Base-by-base conservation (phyloP, 805 yeast species). In the Kazachstania kunashirensis region DNA sequence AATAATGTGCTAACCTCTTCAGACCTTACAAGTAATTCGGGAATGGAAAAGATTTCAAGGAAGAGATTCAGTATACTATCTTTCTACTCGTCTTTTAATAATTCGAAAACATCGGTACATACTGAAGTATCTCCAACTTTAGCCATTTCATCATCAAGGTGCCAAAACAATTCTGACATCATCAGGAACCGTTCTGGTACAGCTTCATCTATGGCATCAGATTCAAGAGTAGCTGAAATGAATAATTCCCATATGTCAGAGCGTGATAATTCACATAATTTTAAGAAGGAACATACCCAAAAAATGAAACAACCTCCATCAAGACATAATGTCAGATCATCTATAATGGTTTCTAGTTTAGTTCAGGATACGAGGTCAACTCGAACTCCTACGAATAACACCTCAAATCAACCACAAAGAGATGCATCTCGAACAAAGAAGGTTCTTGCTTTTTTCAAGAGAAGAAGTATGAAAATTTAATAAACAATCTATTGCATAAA, bases 371-470 rank as follows among this genome's bases (percentile, higher is more conserved):
- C n/a, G n/a, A n/a, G n/a, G n/a, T n/a, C n/a, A n/a, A n/a, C n/a
- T n/a, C n/a, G n/a, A n/a, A n/a, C n/a, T n/a, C n/a, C n/a, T n/a
- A 25, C 24, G 18, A 37, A 34, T 7, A 23, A 20, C 24, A n/a
- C 21, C 24, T 6, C 13, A 10, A 10, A n/a, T 12, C 16, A 14
- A 20, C 24, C 30, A 17, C 24, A 23, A 5, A 36, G 25, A 20
- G 39, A 31, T 24, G 17, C 31, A 19, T 77, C 86, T 33, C 79
- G 92, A 2, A 85, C 92, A 5, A 75, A 77, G 52, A 76, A 75
- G 49, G 86, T 80, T 8, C 74, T 80, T 70, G 88, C 79, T 55
- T 80, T 80, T 55, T 79, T 80, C 65, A 79, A 79, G 53, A 70
- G 88, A 59, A 72, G 84, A 60, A 74, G 70, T 44, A 59, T 64